A percentile compares a stretch with the other conserved stretches of the same genome.
Conservation (phyloP, 352 stramenopile genomes). For the Aphanomyces euteiches region DNA sequence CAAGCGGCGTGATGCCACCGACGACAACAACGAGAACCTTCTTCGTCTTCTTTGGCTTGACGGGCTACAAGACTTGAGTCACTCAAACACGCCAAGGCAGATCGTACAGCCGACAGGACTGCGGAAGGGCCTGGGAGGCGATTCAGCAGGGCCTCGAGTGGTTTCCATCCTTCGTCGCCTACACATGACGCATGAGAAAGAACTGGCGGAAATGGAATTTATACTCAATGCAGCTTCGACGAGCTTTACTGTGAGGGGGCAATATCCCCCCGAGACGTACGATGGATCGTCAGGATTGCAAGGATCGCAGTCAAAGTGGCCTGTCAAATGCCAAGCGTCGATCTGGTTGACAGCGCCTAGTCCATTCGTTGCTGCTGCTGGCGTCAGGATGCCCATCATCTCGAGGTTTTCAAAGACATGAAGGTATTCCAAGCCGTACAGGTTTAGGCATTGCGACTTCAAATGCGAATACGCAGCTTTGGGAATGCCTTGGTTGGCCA, state of each 20-base stretch:
- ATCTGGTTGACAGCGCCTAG: background rate
- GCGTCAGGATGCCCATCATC: conserved; percentile 14
- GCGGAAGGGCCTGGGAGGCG: conserved; percentile 21
- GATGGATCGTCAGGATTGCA: conserved; percentile 18
- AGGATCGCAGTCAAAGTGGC: conserved; percentile 18
- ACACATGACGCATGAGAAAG: background rate
- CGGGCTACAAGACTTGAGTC: background rate
- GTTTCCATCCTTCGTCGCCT: conserved; percentile 7
- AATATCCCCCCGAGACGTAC: conserved; percentile 23
- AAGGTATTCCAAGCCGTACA: conserved; percentile 29
- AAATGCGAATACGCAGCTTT: conserved; percentile 10
- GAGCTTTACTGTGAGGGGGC: conserved; percentile 15
- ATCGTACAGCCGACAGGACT: conserved; percentile 1
- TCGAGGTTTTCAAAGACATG: conserved; percentile 29
- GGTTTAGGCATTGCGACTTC: conserved; percentile 27
- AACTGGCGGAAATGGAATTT: too few relatives aligned
- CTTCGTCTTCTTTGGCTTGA: conserved; percentile 23
- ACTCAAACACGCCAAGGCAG: background rate
- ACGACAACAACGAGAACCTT: conserved; percentile 22
- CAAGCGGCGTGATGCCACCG: conserved; percentile 1
- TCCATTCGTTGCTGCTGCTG: background rate
- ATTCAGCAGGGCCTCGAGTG: conserved; percentile 17
- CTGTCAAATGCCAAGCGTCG: background rate
- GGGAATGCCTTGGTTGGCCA: conserved; percentile 24
- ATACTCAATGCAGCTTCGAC: conserved; percentile 24